Percentiles rank a stretch among this genome's conserved stretches.
These are phyloP conservation scores for Tephrocybe sp. DNA, from an alignment of 768 basidiomycete species.

Conservation along the genomic window DNA sequence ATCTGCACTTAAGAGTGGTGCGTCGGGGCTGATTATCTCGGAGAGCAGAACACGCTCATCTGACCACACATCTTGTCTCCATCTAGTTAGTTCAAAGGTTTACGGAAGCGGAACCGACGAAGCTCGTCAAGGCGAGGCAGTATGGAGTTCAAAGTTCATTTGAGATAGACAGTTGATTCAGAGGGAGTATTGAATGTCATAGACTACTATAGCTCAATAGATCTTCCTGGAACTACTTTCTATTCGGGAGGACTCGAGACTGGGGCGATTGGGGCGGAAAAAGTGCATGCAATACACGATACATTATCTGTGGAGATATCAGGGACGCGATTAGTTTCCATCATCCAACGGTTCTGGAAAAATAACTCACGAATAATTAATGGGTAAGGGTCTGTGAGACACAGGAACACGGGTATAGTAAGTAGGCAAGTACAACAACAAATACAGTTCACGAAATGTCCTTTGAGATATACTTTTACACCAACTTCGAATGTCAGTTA, in stretches of 20 bases:
- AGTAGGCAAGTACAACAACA: conserved; percentile 18
- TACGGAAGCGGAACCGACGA: conserved; percentile 49
- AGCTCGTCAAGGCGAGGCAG: conserved; percentile 49
- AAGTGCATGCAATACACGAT: conserved; percentile 5
- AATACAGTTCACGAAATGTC: conserved; percentile 11
- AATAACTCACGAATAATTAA: conserved; percentile 19
- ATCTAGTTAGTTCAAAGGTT: conserved; percentile 47
- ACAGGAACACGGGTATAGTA: conserved; percentile 12
- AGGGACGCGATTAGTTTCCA: conserved; percentile 17
- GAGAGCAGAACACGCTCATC: conserved; percentile 3
- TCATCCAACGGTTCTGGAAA: conserved; percentile 4
- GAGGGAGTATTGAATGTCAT: conserved; percentile 3
- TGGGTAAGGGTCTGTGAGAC: conserved; percentile 1
- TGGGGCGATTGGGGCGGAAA: neutral
- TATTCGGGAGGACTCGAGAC: conserved; percentile 4
- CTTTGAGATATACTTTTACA: neutral
- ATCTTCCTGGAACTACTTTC: conserved; percentile 8
- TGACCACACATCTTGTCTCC: conserved; percentile 12
- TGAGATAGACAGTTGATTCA: conserved; percentile 18
- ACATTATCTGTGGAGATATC: conserved; percentile 22
- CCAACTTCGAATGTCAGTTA: conserved; percentile 7
- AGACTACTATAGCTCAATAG: conserved; percentile 5
- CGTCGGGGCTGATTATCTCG: conserved; percentile 19
- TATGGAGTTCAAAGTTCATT: conserved; percentile 55
- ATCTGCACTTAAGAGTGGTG: conserved; percentile 50